phyloP scores from a whole-genome alignment of 2,329 filamentous ascomycete genomes.

The Pseudocercospora vitis region DNA sequence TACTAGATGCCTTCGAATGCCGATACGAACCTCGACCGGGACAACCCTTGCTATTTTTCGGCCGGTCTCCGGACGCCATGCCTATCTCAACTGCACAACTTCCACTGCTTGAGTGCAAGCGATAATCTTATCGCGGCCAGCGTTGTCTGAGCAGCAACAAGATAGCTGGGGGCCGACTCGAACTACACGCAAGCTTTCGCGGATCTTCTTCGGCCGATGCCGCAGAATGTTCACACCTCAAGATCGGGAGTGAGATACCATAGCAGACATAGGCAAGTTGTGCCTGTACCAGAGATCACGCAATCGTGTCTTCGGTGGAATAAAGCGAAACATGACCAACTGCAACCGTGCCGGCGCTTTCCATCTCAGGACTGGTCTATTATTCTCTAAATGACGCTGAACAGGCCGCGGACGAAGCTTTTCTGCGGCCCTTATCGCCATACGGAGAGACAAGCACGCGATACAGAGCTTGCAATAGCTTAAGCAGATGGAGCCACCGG shows the following conservation, averaged over 20 bases:
- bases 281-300: not conserved
- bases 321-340: not conserved
- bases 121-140: not conserved
- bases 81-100: constrained; percentile 5
- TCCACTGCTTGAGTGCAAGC: not conserved
- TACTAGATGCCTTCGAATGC: too few relatives aligned
- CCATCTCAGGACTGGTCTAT: not conserved
- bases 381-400: not conserved
- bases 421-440: constrained; percentile 10
- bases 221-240: not conserved
- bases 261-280: not conserved
- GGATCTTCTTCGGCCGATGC: not conserved
- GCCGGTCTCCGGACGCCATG: not conserved
- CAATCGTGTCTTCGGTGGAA: not conserved
- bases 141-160: not conserved
- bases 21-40: too few relatives aligned
- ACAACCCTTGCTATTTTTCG: too few relatives aligned
- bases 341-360: not conserved
- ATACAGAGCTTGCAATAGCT: not conserved
- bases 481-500: not conserved
- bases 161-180: not conserved
- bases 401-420: not conserved
- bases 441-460: constrained; percentile 12
- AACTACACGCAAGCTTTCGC: not conserved
- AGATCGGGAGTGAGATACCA: not conserved